Base-by-base conservation (phyloP, 805 yeast genomes). In the Lipomyces orientalis region DNA sequence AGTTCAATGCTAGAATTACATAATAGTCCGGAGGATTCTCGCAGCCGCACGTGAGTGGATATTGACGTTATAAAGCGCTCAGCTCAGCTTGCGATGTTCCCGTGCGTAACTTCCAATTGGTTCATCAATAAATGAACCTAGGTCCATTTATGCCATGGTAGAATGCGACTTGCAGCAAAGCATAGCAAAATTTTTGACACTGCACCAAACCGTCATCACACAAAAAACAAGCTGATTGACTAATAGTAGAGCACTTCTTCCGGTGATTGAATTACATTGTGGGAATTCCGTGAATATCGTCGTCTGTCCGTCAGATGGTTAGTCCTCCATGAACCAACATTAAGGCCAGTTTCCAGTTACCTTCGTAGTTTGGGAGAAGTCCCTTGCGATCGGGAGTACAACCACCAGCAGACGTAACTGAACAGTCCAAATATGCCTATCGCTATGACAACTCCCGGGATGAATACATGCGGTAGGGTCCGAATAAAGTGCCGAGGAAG, bases 401-500 rank as follows among this genome's bases (percentile, higher is more conserved):
- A 19, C 49, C 49, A 43, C 49, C 49, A 43, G n/a, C 49, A 43
- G 22, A 19, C 49, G 22, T 43, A 43, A 19, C 22, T 43, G 49
- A 43, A 43, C 22, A 43, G 49, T 43, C 19, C 49, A 43, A 43
- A 43, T 16, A 43, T 43, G 22, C 49, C 49, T n/a, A 43, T 19
- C 19, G 25, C 49, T 6, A 43, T 43, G 19, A 22, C 19, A 43
- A 43, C 49, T 16, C 49, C 49, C 10, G 49, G 49, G 22, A 43
- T 43, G 49, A 43, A n/a, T 43, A 43, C 49, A 43, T 43, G 49
- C 49, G 49, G 49, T 16, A 19, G 49, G 16, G 49, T 56, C 19
- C 19, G 43, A 22, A 56, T 39, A 7, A 56, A 4, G 16, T 33
- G 5, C 8, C 56, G 43, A 56, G 60, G 60, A 25, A 56, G 19